Evolutionary conservation across 257 asterid species (phyloP).

Genomic region (Thymus quinquecostatus): DNA sequence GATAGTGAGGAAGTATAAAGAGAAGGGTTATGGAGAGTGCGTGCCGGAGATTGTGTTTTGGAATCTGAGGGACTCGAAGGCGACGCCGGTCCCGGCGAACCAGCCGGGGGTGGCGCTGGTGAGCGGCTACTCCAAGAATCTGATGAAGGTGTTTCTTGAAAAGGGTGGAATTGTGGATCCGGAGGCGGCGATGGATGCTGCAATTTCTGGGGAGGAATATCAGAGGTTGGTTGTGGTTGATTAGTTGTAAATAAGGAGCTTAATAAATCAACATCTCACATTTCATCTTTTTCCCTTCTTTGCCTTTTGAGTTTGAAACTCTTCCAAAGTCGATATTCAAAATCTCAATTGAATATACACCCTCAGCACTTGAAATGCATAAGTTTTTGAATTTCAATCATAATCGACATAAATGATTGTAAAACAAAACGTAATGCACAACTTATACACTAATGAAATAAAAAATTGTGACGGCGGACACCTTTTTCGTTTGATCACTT

Average conservation of each 20-base stretch:
- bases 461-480: too few species aligned
- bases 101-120: conserved; percentile 13
- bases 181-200: conserved; percentile 46
- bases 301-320: too few species aligned
- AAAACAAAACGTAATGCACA: too few species aligned
- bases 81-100: background rate
- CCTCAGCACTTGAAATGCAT: too few species aligned
- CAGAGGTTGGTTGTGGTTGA: conserved; percentile 38
- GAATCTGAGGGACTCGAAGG: background rate
- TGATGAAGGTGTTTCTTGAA: conserved; percentile 48
- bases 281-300: too few species aligned
- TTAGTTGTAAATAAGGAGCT: background rate
- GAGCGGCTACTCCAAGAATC: conserved; percentile 55
- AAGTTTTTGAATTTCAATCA: too few species aligned
- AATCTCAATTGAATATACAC: too few species aligned
- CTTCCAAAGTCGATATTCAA: too few species aligned
- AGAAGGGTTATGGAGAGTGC: conserved; percentile 39
- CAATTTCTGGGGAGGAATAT: conserved; percentile 51
- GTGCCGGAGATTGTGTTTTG: conserved; percentile 38
- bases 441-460: too few species aligned
- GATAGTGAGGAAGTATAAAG: conserved; percentile 43
- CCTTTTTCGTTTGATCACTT: too few species aligned
- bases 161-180: conserved; percentile 34
- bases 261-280: background rate
- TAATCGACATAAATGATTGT: too few species aligned